phyloP scores from a whole-genome alignment of 495 filamentous ascomycete genomes.

The Hyaloscypha finlandica region DNA sequence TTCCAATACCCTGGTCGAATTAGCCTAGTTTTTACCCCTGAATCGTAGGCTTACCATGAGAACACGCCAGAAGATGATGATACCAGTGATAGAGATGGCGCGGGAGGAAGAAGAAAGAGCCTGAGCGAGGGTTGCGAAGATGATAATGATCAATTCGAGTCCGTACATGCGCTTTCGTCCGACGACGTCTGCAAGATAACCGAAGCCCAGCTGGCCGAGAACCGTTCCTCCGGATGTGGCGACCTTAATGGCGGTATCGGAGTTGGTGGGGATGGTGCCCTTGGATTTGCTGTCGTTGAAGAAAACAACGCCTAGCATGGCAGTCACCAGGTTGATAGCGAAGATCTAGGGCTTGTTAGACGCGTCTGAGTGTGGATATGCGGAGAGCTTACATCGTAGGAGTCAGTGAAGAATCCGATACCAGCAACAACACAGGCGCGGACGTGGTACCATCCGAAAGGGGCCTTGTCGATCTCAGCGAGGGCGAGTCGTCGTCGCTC shows the following conservation, averaged over 20 bases:
- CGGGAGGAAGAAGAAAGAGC: slow-evolving; percentile 67
- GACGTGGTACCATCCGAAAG: slow-evolving; percentile 74
- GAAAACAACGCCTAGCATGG: slow-evolving; percentile 76
- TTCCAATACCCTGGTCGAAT: slow-evolving; percentile 59
- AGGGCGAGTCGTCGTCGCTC: slow-evolving; percentile 75
- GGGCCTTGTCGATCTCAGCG: slow-evolving; percentile 76
- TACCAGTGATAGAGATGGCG: slow-evolving; percentile 69
- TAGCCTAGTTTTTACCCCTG: background rate
- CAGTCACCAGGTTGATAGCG: slow-evolving; percentile 69
- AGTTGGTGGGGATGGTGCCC: slow-evolving; percentile 59
- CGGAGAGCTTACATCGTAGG: slow-evolving; percentile 72
- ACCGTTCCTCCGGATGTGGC: slow-evolving; percentile 87
- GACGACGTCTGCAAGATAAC: slow-evolving; percentile 75
- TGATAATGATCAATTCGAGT: slow-evolving; percentile 85
- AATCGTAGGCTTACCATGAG: slow-evolving; percentile 58
- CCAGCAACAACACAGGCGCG: slow-evolving; percentile 73
- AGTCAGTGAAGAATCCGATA: slow-evolving; percentile 83
- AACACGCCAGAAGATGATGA: slow-evolving; percentile 89
- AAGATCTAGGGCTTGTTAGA: slow-evolving; percentile 53
- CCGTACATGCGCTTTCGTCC: slow-evolving; percentile 82
- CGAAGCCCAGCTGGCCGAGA: slow-evolving; percentile 81
- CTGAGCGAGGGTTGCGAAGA: slow-evolving; percentile 80
- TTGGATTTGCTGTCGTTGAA: slow-evolving; percentile 48
- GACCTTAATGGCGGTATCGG: slow-evolving; percentile 85
- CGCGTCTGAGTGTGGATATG: slow-evolving; percentile 52